Base-by-base conservation (phyloP, 345 rosid species). In the Murraya paniculata region DNA sequence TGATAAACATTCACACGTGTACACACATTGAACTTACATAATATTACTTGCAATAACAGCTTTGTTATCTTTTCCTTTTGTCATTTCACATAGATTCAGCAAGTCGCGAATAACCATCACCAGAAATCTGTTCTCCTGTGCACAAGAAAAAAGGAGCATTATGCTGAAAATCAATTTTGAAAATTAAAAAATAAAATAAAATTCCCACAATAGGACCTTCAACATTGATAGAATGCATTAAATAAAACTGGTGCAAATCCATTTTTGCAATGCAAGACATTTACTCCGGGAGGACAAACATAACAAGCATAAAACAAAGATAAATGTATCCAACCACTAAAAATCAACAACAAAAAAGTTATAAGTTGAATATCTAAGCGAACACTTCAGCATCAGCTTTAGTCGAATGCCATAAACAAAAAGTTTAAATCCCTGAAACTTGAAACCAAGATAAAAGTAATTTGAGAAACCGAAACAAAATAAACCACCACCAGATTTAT, bases 41-140 rank as follows among this genome's bases (percentile, higher is more conserved):
- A 97, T 97, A 80, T 97, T 97, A 85, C 99, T 97, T 19, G 98
- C 98, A 82, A 97, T 97, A 76, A 97, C 98, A 59, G 98, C 98
- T 88, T 94, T 97, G 84, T 97, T 97, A 84, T 97, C 99, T 82
- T 97, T 97, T 64, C 98, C 99, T 73, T 93, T 97, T 8, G 94
- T 97, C 77, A 97, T 93, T 84, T 97, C 99, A 87, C 99, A 97
- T 77, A 97, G 85, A 87, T 94, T 97, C 80, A 97, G 84, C 68
- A 97, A 85, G 85, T 97, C 98, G 50, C 98, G 98, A 74, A 97
- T 97, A 74, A 97, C 98, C 98, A 93, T 91, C 82, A 97, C 99
- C 81, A 97, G 89, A 84, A 97, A 97, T 79, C 98, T 90, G 86
- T 97, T 97, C 87, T 97, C 99, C 99, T 94, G 98, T 71, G 74